Percentiles rank a stretch among this genome's conserved stretches.
These are phyloP conservation scores for Ballota nigra DNA, from an alignment of 257 asterid genomes.

Conservation along the genomic window DNA sequence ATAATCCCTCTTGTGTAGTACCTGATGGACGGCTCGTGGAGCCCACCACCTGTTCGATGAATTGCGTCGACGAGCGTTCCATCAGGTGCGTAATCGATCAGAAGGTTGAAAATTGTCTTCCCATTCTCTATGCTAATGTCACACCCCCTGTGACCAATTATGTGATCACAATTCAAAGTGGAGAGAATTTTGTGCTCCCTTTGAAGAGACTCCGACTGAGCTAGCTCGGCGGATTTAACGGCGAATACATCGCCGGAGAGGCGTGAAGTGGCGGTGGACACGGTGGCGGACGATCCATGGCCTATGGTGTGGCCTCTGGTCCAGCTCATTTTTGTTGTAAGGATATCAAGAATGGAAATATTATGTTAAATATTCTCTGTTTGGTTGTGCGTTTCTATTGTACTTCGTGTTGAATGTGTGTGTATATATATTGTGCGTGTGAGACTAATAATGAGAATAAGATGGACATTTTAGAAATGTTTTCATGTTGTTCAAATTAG, in stretches of 20 bases:
- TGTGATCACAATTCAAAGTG: constrained; percentile 27
- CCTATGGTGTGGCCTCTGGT: constrained; percentile 66
- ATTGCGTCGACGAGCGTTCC: constrained; percentile 45
- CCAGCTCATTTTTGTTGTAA: constrained; percentile 54
- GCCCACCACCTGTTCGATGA: constrained; percentile 30
- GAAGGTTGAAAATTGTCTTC: constrained; percentile 39
- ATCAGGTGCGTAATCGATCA: constrained; percentile 49
- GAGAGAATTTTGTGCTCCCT: constrained; percentile 56
- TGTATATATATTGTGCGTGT: constrained; percentile 11
- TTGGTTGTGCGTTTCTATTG: constrained; percentile 1
- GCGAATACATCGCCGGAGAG: constrained; percentile 45
- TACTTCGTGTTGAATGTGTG: constrained; percentile 4
- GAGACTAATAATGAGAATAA: constrained; percentile 28
- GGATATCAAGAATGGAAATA: constrained; percentile 9
- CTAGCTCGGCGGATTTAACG: constrained; percentile 60
- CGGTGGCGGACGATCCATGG: constrained; percentile 70
- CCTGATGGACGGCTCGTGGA: constrained; percentile 38
- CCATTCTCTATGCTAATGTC: constrained; percentile 43
- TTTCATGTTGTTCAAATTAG: constrained; percentile 44
- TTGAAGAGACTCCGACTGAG: constrained; percentile 36
- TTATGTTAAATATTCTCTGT: neutral
- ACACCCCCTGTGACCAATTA: constrained; percentile 51
- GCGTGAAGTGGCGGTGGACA: constrained; percentile 40
- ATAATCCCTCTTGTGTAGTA: constrained; percentile 39
- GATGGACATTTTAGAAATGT: constrained; percentile 29